Evolutionary conservation across 108 stramenopile species (phyloP).

Genomic region (Discostella pseudostelligera): DNA sequence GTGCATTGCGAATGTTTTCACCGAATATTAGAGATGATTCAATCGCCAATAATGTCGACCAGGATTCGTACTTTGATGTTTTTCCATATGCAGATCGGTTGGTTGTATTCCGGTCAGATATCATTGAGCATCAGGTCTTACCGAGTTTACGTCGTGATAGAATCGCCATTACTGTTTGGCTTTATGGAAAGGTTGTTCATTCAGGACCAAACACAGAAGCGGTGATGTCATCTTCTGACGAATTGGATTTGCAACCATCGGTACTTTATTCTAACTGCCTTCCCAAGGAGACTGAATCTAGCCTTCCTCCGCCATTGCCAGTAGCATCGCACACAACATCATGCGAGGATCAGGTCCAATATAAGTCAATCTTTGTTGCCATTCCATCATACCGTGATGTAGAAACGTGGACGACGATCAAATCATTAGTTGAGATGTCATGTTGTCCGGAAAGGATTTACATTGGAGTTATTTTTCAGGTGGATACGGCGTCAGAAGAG

Average conservation of each 20-base stretch:
- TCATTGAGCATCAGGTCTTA: constrained; percentile 67
- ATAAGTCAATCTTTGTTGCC: constrained; percentile 77
- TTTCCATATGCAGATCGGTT: constrained; percentile 55
- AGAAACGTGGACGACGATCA: constrained; percentile 72
- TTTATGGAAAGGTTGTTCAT: constrained; percentile 45
- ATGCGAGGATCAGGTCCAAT: too few species aligned
- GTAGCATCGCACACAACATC: background rate
- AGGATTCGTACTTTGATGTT: constrained; percentile 10
- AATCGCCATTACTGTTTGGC: constrained; percentile 71
- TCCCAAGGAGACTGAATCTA: constrained; percentile 3
- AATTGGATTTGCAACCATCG: background rate
- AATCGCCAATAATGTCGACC: background rate
- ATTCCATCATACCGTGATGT: constrained; percentile 84
- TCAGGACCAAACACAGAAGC: background rate
- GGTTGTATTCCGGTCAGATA: constrained; percentile 71
- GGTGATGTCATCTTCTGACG: background rate
- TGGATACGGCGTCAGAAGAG: constrained; percentile 38
- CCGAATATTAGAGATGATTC: background rate
- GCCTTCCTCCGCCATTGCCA: constrained; percentile 25
- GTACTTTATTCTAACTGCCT: background rate
- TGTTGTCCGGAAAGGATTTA: constrained; percentile 56
- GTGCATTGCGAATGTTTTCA: constrained; percentile 52
- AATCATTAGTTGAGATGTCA: constrained; percentile 62
- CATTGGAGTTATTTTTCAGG: constrained; percentile 75
- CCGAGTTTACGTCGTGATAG: constrained; percentile 56